Evolutionary conservation across 345 rosid genomes (phyloP).

Genomic region (Anacardium occidentale): DNA sequence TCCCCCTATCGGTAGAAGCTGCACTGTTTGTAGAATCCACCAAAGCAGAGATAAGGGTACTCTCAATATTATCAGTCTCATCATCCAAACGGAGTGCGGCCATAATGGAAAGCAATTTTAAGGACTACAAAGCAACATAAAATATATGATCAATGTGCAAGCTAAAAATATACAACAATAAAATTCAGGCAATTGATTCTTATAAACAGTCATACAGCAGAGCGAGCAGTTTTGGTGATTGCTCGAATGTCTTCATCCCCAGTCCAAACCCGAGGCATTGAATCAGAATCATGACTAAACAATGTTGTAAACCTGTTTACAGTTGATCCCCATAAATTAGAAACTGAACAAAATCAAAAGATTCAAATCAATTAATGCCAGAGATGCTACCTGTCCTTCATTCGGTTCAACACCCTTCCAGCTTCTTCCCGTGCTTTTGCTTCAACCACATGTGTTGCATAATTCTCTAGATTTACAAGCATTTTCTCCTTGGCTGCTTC

Average conservation of each 20-base stretch:
- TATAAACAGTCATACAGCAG: slow-evolving; percentile 53
- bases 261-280: slow-evolving; percentile 98
- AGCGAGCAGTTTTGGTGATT: slow-evolving; percentile 87
- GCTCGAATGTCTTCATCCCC: slow-evolving; percentile 97
- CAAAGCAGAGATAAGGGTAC: slow-evolving; percentile 53
- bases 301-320: slow-evolving; percentile 72
- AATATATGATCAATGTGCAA: slow-evolving; percentile 22
- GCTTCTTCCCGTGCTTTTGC: slow-evolving; percentile 90
- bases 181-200: slow-evolving; percentile 5
- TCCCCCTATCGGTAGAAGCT: slow-evolving; percentile 47
- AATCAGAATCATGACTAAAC: slow-evolving; percentile 92
- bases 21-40: slow-evolving; percentile 43
- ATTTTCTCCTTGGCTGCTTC: slow-evolving; percentile 54
- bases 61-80: slow-evolving; percentile 70
- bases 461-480: slow-evolving; percentile 55
- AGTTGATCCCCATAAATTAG: slow-evolving; percentile 20
- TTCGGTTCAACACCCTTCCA: slow-evolving; percentile 74
- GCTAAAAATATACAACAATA: background rate
- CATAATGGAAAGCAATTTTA: slow-evolving; percentile 87
- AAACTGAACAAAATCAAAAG: slow-evolving; percentile 16
- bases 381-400: slow-evolving; percentile 81
- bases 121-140: slow-evolving; percentile 49
- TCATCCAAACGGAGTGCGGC: slow-evolving; percentile 78
- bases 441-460: slow-evolving; percentile 78
- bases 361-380: slow-evolving; percentile 17